Evolutionary conservation across 371 early-diverging fungal genomes (phyloP), one percentile per base, ranked within the genome.

Genomic region (Mortierella sp.): DNA sequence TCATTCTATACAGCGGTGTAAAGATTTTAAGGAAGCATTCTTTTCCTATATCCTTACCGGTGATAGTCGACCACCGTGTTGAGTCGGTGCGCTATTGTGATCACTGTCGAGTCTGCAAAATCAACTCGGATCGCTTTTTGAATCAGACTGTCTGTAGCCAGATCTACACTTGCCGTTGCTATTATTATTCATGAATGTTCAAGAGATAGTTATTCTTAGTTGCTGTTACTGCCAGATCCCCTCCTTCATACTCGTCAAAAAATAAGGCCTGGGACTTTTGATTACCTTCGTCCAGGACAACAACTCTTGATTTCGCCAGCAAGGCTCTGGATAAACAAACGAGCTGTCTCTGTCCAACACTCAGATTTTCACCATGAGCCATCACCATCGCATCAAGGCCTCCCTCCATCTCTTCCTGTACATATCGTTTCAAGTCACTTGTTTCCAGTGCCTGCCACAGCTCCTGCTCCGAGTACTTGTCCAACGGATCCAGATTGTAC

Each of bases 51-150:
- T n/a, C 92, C 73, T 94, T 89, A 75, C 55, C 87, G 86, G 80
- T 96, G 94, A 72, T 94, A 97, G 73, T 96, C 96, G 28, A 96
- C 90, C 11, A 97, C 89, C 1, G 95, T 95, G 62, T 91, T 86
- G 59, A 94, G 84, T 59, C 94, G 89, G 81, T 94, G 94, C 14
- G 94, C 94, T 70, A 94, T 92, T 56, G 90, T 89, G 19, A 94
- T 71, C 57, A 92, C 77, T 0, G 93, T 88, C 30, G 90, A 89
- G 58, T 84, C 69, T 6, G 75, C 71, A 72, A 91, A 91, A 66
- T 91, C 91, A n/a, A 79, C 70, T 29, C 96, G 88, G 59, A 97
- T 95, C 0, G 95, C 93, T 64, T 88, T 77, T 73, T 94, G 94
- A 60, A 95, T 93, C 72, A 86, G 70, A 57, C 88, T 85, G 69